Evolutionary conservation across 108 stramenopile species (phyloP).

Genomic region (Aurantiochytrium sp.): DNA sequence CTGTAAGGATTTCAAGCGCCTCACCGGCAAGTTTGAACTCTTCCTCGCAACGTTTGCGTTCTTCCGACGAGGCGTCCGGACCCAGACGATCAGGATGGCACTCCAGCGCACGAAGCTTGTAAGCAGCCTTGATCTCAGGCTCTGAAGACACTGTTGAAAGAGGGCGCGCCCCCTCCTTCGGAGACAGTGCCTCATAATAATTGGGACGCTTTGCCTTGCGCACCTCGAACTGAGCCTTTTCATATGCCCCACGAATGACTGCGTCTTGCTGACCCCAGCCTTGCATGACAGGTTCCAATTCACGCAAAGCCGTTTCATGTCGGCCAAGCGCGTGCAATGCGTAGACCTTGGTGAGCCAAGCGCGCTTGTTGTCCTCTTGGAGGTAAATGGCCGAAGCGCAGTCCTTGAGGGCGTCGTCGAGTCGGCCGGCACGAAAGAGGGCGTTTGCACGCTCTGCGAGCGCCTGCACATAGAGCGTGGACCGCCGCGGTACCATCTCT

Average conservation of each 20-base stretch:
- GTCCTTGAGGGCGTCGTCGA: not conserved
- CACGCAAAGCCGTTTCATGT: constrained; percentile 31
- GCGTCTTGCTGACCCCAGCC: constrained; percentile 37
- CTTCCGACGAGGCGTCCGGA: not conserved
- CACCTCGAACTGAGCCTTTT: constrained; percentile 45
- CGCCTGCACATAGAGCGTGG: not conserved
- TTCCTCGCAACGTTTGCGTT: not conserved
- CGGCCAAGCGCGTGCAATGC: constrained; percentile 39
- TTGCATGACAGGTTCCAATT: constrained; percentile 30
- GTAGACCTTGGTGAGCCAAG: constrained; percentile 42
- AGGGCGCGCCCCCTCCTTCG: not conserved
- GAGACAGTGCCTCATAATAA: constrained; percentile 42
- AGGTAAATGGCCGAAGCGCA: not conserved
- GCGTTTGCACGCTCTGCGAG: constrained; percentile 3
- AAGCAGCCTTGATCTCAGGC: constrained; percentile 58
- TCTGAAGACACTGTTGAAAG: constrained; percentile 28
- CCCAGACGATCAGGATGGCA: constrained; percentile 48
- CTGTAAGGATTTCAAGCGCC: constrained; percentile 46
- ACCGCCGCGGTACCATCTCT: not conserved
- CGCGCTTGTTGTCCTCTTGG: constrained; percentile 1
- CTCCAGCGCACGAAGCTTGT: constrained; percentile 42
- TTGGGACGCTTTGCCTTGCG: constrained; percentile 43
- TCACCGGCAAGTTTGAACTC: constrained; percentile 45
- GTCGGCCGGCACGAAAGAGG: not conserved
- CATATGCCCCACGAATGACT: constrained; percentile 41